These are phyloP conservation scores for Colletotrichum sp. DNA, from an alignment of 2,329 filamentous ascomycete species.

Conservation along the genomic window DNA sequence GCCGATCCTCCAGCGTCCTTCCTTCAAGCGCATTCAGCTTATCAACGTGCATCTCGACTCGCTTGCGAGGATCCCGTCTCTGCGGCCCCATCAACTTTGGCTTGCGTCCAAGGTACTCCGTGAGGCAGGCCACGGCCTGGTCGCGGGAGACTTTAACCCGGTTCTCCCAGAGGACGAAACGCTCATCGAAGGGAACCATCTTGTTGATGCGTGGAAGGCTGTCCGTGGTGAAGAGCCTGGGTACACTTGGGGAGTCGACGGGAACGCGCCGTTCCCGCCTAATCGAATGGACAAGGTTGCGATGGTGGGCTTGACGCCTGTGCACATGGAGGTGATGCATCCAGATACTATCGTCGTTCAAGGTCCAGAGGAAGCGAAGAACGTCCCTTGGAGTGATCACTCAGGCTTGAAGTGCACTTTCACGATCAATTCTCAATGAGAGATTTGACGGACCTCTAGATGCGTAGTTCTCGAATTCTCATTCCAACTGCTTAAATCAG, in stretches of 20 bases:
- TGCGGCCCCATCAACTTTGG: conserved; percentile 32
- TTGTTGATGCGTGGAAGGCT: conserved; percentile 37
- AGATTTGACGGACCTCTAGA: fast-evolving
- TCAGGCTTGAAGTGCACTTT: conserved; percentile 4
- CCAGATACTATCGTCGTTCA: conserved; percentile 3
- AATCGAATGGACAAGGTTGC: conserved; percentile 41
- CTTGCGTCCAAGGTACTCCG: conserved; percentile 29
- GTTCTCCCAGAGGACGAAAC: conserved; percentile 35
- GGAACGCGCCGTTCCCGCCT: conserved; percentile 32
- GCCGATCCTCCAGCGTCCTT: background rate
- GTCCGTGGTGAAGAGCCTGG: conserved; percentile 32
- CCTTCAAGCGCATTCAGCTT: conserved; percentile 26
- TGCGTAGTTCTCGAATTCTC: fast-evolving
- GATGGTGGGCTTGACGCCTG: conserved; percentile 27
- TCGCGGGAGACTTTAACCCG: conserved; percentile 45
- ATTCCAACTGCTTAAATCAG: too few species aligned
- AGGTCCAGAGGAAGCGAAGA: background rate
- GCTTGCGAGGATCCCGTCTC: conserved; percentile 28
- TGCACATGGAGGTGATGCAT: conserved; percentile 24
- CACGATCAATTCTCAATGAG: background rate
- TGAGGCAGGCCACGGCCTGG: conserved; percentile 30
- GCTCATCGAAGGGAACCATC: conserved; percentile 32
- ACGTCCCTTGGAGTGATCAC: conserved; percentile 7
- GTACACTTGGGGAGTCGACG: conserved; percentile 41
- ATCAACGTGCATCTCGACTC: conserved; percentile 45